phyloP scores from a whole-genome alignment of 768 basidiomycete genomes.

The Auriscalpium microsporum region DNA sequence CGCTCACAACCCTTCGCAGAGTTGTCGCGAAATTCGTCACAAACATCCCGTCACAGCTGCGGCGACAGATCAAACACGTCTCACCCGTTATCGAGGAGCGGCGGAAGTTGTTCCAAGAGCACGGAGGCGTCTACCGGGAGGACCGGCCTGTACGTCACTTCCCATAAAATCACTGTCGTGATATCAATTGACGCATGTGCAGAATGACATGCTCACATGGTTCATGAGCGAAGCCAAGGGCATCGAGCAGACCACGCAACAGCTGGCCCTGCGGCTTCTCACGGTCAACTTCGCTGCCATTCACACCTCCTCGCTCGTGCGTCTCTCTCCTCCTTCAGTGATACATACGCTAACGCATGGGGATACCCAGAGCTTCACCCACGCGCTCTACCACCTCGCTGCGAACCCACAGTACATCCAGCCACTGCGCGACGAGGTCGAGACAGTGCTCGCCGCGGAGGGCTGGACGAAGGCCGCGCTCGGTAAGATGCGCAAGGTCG shows the following conservation, averaged over 20 bases:
- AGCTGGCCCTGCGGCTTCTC: slow-evolving; percentile 24
- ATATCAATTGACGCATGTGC: neutral
- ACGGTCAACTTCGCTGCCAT: slow-evolving; percentile 30
- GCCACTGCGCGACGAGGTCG: slow-evolving; percentile 18
- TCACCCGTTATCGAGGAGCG: neutral
- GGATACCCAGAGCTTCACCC: neutral
- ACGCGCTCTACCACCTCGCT: slow-evolving; percentile 16
- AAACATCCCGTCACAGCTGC: neutral
- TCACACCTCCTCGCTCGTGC: slow-evolving; percentile 27
- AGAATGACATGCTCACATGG: slow-evolving; percentile 36
- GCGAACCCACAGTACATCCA: slow-evolving; percentile 17
- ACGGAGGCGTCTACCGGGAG: neutral
- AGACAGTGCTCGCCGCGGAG: slow-evolving; percentile 8
- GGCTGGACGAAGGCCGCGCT: slow-evolving; percentile 19
- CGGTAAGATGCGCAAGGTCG: slow-evolving; percentile 15
- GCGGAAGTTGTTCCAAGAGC: neutral
- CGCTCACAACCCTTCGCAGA: neutral
- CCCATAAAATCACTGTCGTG: neutral
- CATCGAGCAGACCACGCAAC: slow-evolving; percentile 22
- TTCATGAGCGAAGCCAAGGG: slow-evolving; percentile 28
- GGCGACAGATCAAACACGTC: neutral
- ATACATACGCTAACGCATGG: too few relatives aligned
- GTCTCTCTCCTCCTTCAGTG: neutral
- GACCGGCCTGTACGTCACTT: slow-evolving; percentile 1
- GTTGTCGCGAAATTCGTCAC: neutral